Percentiles rank a stretch among this genome's conserved stretches.
These are phyloP conservation scores for Trichomonascus vanleenenianus DNA, from an alignment of 805 yeast species.

Conservation along the genomic window DNA sequence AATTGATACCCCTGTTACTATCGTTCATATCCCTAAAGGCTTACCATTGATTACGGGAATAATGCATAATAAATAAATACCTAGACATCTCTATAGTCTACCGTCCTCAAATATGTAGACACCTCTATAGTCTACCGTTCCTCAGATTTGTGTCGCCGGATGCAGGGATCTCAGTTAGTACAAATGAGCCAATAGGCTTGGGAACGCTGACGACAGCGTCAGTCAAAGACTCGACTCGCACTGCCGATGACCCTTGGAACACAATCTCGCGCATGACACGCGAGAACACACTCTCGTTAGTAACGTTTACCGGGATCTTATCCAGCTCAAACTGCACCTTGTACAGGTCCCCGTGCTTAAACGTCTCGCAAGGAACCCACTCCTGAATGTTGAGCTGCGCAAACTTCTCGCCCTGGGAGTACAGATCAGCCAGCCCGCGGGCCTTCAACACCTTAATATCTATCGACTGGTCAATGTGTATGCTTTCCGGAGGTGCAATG, in stretches of 20 bases:
- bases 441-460: conserved; percentile 30
- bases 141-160: conserved; percentile 18
- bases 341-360: conserved; percentile 18
- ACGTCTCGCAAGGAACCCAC: conserved; percentile 38
- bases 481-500: conserved; percentile 19
- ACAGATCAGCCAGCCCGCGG: conserved; percentile 37
- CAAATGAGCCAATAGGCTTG: conserved; percentile 30
- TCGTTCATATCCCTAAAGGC: too few relatives aligned
- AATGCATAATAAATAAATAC: background rate
- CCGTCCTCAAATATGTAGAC: conserved; percentile 10
- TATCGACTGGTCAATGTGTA: conserved; percentile 19
- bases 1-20: too few relatives aligned
- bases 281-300: conserved; percentile 35
- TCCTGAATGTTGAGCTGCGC: conserved; percentile 36
- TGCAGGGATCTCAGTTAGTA: conserved; percentile 15
- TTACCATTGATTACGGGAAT: background rate
- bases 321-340: conserved; percentile 34
- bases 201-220: conserved; percentile 26
- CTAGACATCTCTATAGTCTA: background rate
- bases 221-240: conserved; percentile 32
- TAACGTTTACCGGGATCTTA: conserved; percentile 37
- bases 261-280: conserved; percentile 38
- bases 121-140: background rate
- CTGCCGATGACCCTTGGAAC: conserved; percentile 32
- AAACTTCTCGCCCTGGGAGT: conserved; percentile 34